Conservation (phyloP, 2,329 filamentous ascomycete species). For the Diaporthe australafricana region DNA sequence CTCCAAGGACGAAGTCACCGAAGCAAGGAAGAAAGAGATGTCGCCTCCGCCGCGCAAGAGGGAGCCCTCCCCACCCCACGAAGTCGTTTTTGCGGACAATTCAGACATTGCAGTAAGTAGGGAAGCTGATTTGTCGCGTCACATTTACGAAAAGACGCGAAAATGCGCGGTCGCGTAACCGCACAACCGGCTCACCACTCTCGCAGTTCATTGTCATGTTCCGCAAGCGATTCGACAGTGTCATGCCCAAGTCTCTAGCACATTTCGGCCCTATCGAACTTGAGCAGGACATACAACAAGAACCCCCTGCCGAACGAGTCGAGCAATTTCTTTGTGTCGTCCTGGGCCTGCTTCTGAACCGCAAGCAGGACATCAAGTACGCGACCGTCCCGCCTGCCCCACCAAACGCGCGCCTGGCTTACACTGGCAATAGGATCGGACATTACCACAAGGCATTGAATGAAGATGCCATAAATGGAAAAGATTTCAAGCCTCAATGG, state of each 20-base stretch:
- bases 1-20: constrained; percentile 53
- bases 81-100: constrained; percentile 91
- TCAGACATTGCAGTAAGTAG: constrained; percentile 88
- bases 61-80: constrained; percentile 88
- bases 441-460: constrained; percentile 88
- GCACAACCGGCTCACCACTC: constrained; percentile 49
- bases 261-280: constrained; percentile 97
- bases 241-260: constrained; percentile 86
- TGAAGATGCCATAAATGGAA: constrained; percentile 83
- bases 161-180: constrained; percentile 58
- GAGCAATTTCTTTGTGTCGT: constrained; percentile 92
- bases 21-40: constrained; percentile 60
- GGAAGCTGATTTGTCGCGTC: constrained; percentile 53
- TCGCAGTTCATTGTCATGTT: constrained; percentile 97
- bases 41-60: constrained; percentile 81
- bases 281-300: constrained; percentile 84
- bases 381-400: constrained; percentile 46
- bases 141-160: constrained; percentile 59
- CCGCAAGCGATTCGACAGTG: constrained; percentile 89
- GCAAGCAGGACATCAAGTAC: constrained; percentile 99
- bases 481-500: constrained; percentile 88
- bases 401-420: constrained; percentile 23
- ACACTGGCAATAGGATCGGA: constrained; percentile 72
- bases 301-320: constrained; percentile 82
- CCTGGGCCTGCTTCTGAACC: constrained; percentile 88